These are phyloP conservation scores for Marchantia polymorpha DNA, from an alignment of 225 moss, liverwort and hornwort species.

Conservation along the genomic window DNA sequence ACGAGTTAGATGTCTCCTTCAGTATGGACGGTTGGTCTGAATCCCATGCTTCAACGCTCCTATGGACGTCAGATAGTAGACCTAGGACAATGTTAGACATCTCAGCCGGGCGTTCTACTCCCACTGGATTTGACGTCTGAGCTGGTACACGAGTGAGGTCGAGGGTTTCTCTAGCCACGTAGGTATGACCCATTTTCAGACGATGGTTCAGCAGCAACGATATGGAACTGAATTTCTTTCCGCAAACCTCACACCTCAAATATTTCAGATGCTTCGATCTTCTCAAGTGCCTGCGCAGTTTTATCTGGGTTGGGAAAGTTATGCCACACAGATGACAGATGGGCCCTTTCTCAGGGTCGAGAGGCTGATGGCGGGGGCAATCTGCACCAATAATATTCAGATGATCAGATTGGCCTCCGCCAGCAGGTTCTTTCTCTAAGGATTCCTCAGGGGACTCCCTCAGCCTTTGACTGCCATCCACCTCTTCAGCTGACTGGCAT, in stretches of 20 bases:
- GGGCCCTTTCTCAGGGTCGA: not conserved
- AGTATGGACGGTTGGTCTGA: not conserved
- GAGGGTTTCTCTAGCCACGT: constrained; percentile 8
- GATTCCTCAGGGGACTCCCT: constrained; percentile 8
- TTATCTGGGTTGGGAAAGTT: constrained; percentile 26
- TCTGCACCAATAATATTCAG: not conserved
- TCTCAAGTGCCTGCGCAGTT: constrained; percentile 30
- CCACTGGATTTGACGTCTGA: not conserved
- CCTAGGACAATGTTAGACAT: constrained; percentile 28
- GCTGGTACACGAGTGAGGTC: constrained; percentile 11
- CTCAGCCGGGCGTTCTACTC: constrained; percentile 14
- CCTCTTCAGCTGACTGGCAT: not conserved
- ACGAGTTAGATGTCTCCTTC: constrained; percentile 7
- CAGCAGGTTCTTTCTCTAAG: not conserved
- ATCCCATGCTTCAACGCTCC: not conserved
- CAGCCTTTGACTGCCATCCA: not conserved
- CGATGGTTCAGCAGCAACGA: constrained; percentile 33
- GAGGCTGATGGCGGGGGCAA: not conserved
- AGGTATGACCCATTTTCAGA: constrained; percentile 32
- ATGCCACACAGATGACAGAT: constrained; percentile 31
- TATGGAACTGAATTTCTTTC: constrained; percentile 29
- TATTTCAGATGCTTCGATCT: constrained; percentile 24
- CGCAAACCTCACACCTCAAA: constrained; percentile 33
- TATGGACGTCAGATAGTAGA: constrained; percentile 26
- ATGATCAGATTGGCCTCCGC: not conserved